These are phyloP conservation scores for Skeletonema potamos DNA, from an alignment of 108 stramenopile genomes.

Conservation along the genomic window DNA sequence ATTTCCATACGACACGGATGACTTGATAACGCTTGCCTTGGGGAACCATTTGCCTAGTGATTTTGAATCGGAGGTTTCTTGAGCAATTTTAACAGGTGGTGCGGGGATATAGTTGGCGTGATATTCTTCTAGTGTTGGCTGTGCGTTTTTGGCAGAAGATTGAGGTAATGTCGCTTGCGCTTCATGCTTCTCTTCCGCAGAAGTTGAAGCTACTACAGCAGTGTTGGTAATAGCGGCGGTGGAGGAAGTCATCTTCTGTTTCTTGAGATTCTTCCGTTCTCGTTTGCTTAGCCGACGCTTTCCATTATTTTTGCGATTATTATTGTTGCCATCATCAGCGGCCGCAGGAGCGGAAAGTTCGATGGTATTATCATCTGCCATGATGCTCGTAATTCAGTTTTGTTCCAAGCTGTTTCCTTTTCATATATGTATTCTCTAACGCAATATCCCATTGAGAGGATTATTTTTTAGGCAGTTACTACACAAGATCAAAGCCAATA, in stretches of 20 bases:
- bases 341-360: not conserved
- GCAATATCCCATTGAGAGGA: too few relatives aligned
- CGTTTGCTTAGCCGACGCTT: constrained; percentile 37
- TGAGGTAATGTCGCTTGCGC: not conserved
- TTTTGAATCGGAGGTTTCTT: constrained; percentile 6
- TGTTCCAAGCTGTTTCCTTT: too few relatives aligned
- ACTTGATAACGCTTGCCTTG: constrained; percentile 72
- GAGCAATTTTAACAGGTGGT: constrained; percentile 8
- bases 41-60: constrained; percentile 87
- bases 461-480: too few relatives aligned
- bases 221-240: not conserved
- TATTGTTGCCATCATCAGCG: not conserved
- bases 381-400: not conserved
- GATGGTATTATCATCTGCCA: not conserved
- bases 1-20: constrained; percentile 59
- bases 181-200: not conserved
- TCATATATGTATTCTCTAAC: too few relatives aligned
- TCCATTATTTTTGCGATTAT: not conserved
- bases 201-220: not conserved
- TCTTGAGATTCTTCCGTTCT: constrained; percentile 40
- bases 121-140: constrained; percentile 25
- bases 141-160: not conserved
- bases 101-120: constrained; percentile 9
- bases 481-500: too few relatives aligned
- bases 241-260: not conserved